A percentile compares a stretch with the other conserved stretches of the same genome.
phyloP scores from a whole-genome alignment of 495 filamentous ascomycete species.

The Apodospora peruviana region DNA sequence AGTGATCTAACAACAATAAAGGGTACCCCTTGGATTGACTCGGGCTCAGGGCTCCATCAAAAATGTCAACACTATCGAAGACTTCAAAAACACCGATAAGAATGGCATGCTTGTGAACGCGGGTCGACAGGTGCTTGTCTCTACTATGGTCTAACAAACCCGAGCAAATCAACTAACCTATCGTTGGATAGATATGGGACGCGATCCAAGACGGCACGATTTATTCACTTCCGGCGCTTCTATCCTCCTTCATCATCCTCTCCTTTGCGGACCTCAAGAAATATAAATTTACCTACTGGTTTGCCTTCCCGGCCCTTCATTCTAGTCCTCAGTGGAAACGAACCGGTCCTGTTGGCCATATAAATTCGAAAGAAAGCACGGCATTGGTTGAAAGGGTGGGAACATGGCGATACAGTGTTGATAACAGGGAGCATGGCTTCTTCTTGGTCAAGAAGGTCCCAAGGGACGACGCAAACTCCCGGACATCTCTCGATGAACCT shows the following conservation, averaged over 20 bases:
- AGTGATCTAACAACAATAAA: conserved; percentile 29
- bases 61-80: conserved; percentile 94
- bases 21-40: conserved; percentile 64
- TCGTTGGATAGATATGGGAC: conserved; percentile 73
- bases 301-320: conserved; percentile 88
- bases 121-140: conserved; percentile 63
- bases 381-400: conserved; percentile 71
- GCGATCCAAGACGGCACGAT: conserved; percentile 94
- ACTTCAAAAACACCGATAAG: conserved; percentile 77
- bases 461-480: conserved; percentile 27
- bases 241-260: conserved; percentile 79
- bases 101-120: conserved; percentile 62
- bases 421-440: conserved; percentile 83
- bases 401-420: conserved; percentile 76
- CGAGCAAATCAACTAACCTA: conserved; percentile 7
- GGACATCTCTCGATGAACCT: conserved; percentile 26
- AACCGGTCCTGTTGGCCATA: conserved; percentile 36
- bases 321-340: conserved; percentile 76
- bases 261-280: conserved; percentile 97
- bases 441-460: conserved; percentile 78
- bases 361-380: conserved; percentile 63
- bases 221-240: conserved; percentile 84
- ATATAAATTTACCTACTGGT: conserved; percentile 91
- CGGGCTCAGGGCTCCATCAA: conserved; percentile 90
- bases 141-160: not conserved